A percentile compares a stretch with the other conserved stretches of the same genome.
Evolutionary conservation across 1,284 basidiomycete species (phyloP).

Genomic region (Marasmius oreades): DNA sequence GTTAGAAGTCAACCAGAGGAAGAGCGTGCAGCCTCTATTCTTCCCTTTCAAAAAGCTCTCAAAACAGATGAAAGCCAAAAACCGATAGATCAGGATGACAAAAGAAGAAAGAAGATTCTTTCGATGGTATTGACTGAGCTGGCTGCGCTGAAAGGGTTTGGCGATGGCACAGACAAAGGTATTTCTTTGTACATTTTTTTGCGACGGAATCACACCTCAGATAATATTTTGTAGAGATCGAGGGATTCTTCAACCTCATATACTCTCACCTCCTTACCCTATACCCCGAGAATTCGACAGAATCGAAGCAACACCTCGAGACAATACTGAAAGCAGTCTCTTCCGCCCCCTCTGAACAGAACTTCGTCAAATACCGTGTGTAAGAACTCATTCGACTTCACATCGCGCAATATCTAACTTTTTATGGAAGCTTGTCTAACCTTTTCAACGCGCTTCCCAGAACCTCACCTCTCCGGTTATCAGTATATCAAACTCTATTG

Average conservation of each 20-base stretch:
- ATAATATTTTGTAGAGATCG: conserved; percentile 52
- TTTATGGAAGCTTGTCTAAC: conserved; percentile 71
- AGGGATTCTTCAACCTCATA: conserved; percentile 84
- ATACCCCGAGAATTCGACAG: conserved; percentile 50
- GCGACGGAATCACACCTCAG: neutral
- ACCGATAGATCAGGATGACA: conserved; percentile 50
- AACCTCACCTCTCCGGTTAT: conserved; percentile 61
- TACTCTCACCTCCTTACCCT: conserved; percentile 66
- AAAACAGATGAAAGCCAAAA: conserved; percentile 51
- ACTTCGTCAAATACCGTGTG: conserved; percentile 68
- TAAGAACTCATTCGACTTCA: conserved; percentile 30
- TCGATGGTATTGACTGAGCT: conserved; percentile 58
- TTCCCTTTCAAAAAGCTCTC: conserved; percentile 64
- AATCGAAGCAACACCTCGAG: conserved; percentile 47
- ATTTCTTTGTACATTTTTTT: conserved; percentile 19
- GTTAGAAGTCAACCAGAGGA: conserved; percentile 67
- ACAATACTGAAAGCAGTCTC: conserved; percentile 55
- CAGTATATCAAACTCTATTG: conserved; percentile 68
- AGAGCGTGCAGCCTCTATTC: conserved; percentile 58
- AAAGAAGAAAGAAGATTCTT: conserved; percentile 49
- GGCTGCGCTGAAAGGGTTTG: conserved; percentile 59
- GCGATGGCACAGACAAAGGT: conserved; percentile 77
- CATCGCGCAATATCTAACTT: neutral
- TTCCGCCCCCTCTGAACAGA: conserved; percentile 47
- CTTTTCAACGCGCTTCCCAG: conserved; percentile 82